phyloP scores from a whole-genome alignment of 2,329 filamentous ascomycete species.

The Ceratocystis albifundus region DNA sequence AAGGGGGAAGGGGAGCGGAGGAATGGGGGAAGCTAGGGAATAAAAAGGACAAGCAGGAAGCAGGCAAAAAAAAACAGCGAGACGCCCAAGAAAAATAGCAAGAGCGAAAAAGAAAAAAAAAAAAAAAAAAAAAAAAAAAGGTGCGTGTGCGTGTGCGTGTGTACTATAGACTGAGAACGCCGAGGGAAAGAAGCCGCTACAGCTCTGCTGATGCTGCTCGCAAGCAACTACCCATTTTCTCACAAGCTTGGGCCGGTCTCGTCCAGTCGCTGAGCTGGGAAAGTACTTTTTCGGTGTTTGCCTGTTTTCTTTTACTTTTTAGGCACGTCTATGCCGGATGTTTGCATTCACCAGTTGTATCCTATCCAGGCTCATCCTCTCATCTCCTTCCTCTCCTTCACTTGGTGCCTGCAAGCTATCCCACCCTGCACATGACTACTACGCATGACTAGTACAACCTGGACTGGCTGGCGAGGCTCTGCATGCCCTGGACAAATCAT shows the following conservation, averaged over 20 bases:
- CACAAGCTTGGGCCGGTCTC: not conserved
- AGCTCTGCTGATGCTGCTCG: conserved; percentile 1
- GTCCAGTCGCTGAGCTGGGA: not conserved
- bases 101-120: not conserved
- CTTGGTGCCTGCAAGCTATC: too few species aligned
- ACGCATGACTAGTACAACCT: not conserved
- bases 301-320: not conserved
- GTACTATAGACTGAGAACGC: not conserved
- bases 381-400: too few species aligned
- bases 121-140: too few species aligned
- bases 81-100: not conserved
- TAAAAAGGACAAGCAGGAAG: conserved; percentile 10
- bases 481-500: not conserved
- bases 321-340: not conserved
- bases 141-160: too few species aligned
- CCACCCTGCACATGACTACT: not conserved
- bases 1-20: not conserved
- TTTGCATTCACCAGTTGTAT: not conserved
- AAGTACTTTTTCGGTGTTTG: not conserved
- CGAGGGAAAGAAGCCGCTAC: conserved; percentile 7
- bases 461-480: not conserved
- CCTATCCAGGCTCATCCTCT: not conserved
- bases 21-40: conserved; percentile 11
- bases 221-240: conserved; percentile 2
- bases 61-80: not conserved